These are phyloP conservation scores for Aspergillus cristatus DNA, from an alignment of 495 filamentous ascomycete species.

Conservation along the genomic window DNA sequence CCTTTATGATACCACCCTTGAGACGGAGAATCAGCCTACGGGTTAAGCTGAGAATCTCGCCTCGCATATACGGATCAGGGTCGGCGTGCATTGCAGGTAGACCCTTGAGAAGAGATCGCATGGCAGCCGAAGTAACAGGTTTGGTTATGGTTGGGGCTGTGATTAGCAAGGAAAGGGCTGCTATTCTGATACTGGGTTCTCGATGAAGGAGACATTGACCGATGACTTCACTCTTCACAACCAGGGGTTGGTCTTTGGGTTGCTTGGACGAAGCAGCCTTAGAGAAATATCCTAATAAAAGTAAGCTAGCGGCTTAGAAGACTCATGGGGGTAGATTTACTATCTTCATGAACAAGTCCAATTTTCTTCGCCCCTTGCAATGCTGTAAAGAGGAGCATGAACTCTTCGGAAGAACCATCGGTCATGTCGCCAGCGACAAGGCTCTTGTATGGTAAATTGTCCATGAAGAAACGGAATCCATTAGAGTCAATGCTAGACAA, in stretches of 20 bases:
- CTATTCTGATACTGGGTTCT: conserved; percentile 54
- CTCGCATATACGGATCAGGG: conserved; percentile 71
- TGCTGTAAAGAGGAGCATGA: conserved; percentile 54
- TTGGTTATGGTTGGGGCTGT: conserved; percentile 60
- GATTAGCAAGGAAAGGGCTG: conserved; percentile 66
- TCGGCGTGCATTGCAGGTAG: conserved; percentile 67
- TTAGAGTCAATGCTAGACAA: conserved; percentile 52
- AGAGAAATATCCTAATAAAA: conserved; percentile 19
- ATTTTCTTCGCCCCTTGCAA: conserved; percentile 72
- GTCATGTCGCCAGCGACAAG: conserved; percentile 32
- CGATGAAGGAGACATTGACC: conserved; percentile 53
- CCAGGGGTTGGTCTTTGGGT: conserved; percentile 9
- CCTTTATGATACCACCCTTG: conserved; percentile 26
- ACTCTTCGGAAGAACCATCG: conserved; percentile 38
- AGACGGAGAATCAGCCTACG: conserved; percentile 61
- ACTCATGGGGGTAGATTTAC: conserved; percentile 33
- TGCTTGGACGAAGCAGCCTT: conserved; percentile 12
- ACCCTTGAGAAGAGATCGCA: conserved; percentile 49
- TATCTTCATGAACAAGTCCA: conserved; percentile 63
- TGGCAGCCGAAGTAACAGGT: conserved; percentile 51
- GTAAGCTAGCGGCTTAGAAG: conserved; percentile 9
- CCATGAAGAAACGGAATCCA: conserved; percentile 49
- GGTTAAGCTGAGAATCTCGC: conserved; percentile 60
- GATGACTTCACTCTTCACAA: conserved; percentile 33
- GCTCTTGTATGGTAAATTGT: conserved; percentile 31